Evolutionary conservation across 2,329 filamentous ascomycete species (phyloP).

Genomic region (Verticillium nubilum): DNA sequence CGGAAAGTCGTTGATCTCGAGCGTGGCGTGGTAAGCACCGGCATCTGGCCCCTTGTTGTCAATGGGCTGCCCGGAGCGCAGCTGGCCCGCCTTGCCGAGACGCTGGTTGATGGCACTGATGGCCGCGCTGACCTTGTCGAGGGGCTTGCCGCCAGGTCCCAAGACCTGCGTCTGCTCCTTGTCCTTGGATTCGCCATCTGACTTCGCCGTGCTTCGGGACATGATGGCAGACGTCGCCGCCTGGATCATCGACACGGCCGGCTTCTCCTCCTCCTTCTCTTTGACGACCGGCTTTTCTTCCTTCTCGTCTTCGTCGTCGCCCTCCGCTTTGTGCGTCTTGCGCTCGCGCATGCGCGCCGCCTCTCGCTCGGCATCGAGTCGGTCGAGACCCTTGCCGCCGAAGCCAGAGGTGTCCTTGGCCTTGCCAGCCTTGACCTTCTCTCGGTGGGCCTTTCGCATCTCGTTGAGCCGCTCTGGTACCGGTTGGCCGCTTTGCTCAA

Average conservation of each 20-base stretch:
- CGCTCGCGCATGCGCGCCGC: slow-evolving; percentile 80
- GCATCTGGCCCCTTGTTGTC: slow-evolving; percentile 98
- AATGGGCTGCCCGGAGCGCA: slow-evolving; percentile 87
- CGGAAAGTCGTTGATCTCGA: slow-evolving; percentile 99
- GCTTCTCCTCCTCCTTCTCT: slow-evolving; percentile 61
- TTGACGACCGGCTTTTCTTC: slow-evolving; percentile 53
- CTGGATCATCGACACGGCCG: slow-evolving; percentile 60
- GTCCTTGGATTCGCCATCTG: slow-evolving; percentile 32
- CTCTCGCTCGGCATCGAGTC: slow-evolving; percentile 85
- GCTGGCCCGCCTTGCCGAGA: slow-evolving; percentile 80
- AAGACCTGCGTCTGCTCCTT: slow-evolving; percentile 42
- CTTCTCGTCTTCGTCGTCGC: slow-evolving; percentile 74
- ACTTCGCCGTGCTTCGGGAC: slow-evolving; percentile 43
- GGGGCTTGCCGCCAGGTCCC: slow-evolving; percentile 55
- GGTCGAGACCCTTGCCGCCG: slow-evolving; percentile 89
- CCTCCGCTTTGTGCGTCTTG: slow-evolving; percentile 84
- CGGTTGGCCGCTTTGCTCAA: slow-evolving; percentile 85
- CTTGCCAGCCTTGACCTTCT: slow-evolving; percentile 89
- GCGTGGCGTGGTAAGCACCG: slow-evolving; percentile 90
- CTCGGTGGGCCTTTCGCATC: slow-evolving; percentile 68
- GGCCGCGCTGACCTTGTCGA: slow-evolving; percentile 86
- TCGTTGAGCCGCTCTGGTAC: slow-evolving; percentile 65
- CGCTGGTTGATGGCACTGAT: slow-evolving; percentile 88
- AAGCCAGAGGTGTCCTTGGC: slow-evolving; percentile 88
- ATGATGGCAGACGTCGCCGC: slow-evolving; percentile 54